A percentile compares a stretch with the other conserved stretches of the same genome.
phyloP scores from a whole-genome alignment of 1,284 basidiomycete genomes.

The Porodaedalea pini region DNA sequence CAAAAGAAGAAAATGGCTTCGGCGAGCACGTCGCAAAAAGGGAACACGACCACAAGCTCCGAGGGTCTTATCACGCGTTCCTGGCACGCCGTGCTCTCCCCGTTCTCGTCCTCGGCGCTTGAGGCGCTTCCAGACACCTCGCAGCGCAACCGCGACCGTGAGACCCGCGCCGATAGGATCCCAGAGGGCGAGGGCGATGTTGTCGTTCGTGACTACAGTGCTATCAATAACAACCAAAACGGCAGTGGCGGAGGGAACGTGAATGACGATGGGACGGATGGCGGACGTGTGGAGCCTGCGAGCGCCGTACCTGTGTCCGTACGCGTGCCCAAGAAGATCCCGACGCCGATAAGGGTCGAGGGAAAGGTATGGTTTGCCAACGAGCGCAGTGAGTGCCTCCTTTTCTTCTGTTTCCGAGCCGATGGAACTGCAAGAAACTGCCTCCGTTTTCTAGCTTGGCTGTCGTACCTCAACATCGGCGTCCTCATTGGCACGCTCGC shows the following conservation, averaged over 20 bases:
- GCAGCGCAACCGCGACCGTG: conserved; percentile 49
- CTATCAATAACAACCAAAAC: conserved; percentile 44
- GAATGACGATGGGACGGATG: background rate
- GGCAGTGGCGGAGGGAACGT: background rate
- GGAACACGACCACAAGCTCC: background rate
- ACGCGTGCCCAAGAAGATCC: conserved; percentile 80
- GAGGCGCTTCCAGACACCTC: conserved; percentile 58
- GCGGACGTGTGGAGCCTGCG: background rate
- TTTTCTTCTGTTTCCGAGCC: background rate
- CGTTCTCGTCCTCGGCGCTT: conserved; percentile 69
- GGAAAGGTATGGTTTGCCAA: conserved; percentile 99
- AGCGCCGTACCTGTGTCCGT: conserved; percentile 51
- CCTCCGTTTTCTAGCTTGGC: conserved; percentile 62
- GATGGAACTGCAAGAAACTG: conserved; percentile 15
- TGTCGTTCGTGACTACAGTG: conserved; percentile 55
- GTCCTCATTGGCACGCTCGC: conserved; percentile 85
- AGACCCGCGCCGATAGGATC: conserved; percentile 66
- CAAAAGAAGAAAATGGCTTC: background rate
- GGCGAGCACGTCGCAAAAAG: background rate
- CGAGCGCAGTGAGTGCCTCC: conserved; percentile 80
- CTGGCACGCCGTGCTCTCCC: conserved; percentile 61
- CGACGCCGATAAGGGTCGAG: conserved; percentile 89
- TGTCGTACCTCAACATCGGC: conserved; percentile 86
- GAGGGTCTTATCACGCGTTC: conserved; percentile 37
- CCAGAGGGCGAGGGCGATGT: conserved; percentile 50